A percentile compares a stretch with the other conserved stretches of the same genome.
Evolutionary conservation across 176 grass and related monocot genomes (phyloP).

Genomic region (Zoysia japonica): DNA sequence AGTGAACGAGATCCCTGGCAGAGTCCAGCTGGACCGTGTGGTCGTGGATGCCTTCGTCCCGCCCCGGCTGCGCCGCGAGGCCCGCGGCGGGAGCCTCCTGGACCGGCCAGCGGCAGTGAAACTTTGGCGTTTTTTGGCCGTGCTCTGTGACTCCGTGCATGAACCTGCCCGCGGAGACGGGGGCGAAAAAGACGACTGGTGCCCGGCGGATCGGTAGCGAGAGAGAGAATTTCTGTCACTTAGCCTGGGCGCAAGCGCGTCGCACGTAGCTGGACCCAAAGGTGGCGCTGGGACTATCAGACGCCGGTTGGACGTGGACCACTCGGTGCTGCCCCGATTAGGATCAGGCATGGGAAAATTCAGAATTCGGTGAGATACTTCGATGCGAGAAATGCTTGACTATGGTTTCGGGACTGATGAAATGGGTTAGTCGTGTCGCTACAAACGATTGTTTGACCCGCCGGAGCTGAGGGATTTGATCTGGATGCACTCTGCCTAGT

Average conservation of each 20-base stretch:
- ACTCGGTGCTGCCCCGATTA: no score
- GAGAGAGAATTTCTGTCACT: not conserved
- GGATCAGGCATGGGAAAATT: not conserved
- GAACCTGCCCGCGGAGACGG: not conserved
- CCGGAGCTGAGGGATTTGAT: slow-evolving; percentile 12
- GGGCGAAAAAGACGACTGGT: not conserved
- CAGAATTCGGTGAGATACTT: not conserved
- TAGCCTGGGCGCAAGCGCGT: not conserved
- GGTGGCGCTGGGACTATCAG: not conserved
- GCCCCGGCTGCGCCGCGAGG: no score
- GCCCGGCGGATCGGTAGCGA: not conserved
- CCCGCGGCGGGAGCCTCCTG: not conserved
- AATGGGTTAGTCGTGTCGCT: not conserved
- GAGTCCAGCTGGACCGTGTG: not conserved
- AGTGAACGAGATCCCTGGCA: no score
- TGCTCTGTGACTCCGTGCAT: not conserved
- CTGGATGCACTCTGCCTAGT: not conserved
- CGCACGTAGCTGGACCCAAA: not conserved
- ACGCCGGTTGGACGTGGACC: not conserved
- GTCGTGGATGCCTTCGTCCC: no score
- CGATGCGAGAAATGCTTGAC: not conserved
- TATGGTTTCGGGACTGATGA: not conserved
- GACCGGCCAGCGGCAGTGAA: not conserved
- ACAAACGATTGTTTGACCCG: slow-evolving; percentile 3
- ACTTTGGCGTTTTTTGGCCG: not conserved